Conservation (phyloP, 768 basidiomycete genomes). For the Suillus discolor region DNA sequence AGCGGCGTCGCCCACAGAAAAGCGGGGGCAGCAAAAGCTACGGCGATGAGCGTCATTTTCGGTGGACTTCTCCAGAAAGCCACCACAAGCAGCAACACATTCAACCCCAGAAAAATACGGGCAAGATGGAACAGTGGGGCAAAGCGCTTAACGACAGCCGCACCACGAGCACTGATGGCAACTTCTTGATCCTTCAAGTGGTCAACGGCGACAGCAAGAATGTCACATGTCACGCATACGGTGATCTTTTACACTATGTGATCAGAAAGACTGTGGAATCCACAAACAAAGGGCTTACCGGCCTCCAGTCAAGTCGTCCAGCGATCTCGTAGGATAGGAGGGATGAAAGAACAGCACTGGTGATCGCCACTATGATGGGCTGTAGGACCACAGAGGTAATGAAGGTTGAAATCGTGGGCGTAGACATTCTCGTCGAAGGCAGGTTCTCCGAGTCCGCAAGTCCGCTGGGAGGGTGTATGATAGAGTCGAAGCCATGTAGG, state of each 20-base stretch:
- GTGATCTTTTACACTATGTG: background rate
- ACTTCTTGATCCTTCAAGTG: constrained; percentile 1
- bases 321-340: background rate
- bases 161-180: background rate
- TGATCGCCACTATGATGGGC: background rate
- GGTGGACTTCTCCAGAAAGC: background rate
- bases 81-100: background rate
- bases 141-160: background rate
- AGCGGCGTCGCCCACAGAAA: background rate
- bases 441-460: background rate
- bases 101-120: background rate
- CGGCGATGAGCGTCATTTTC: background rate
- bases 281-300: background rate
- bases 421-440: background rate
- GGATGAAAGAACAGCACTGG: background rate
- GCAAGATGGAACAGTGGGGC: background rate
- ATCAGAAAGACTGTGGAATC: background rate
- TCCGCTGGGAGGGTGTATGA: background rate
- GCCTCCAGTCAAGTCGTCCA: background rate
- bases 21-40: background rate
- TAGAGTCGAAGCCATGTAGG: background rate
- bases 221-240: background rate
- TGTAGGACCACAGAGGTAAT: background rate
- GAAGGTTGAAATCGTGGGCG: background rate
- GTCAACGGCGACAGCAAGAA: background rate